phyloP scores from a whole-genome alignment of 2,329 filamentous ascomycete species.

The Cercospora sp. region DNA sequence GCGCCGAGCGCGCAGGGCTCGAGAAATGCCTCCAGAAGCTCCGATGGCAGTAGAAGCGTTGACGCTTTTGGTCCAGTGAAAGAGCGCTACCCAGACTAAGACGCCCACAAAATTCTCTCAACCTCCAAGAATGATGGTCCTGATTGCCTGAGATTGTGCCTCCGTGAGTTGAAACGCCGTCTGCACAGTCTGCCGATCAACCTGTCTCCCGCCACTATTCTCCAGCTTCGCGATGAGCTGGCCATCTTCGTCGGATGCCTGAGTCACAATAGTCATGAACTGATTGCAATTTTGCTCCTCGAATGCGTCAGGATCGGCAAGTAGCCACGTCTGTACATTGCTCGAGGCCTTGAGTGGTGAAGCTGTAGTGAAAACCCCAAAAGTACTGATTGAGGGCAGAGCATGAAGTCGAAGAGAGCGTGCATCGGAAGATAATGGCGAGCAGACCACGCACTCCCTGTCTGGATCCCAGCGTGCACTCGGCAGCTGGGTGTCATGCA shows the following conservation, averaged over 20 bases:
- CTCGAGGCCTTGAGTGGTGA: constrained; percentile 49
- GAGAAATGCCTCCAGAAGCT: not conserved
- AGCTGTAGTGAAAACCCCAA: constrained; percentile 70
- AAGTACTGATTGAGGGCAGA: constrained; percentile 74
- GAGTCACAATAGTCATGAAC: constrained; percentile 78
- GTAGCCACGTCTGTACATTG: constrained; percentile 60
- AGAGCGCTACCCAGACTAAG: not conserved
- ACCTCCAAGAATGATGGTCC: not conserved
- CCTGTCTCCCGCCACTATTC: constrained; percentile 75
- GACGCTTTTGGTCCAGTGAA: not conserved
- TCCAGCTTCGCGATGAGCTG: constrained; percentile 69
- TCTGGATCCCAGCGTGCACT: constrained; percentile 81
- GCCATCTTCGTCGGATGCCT: constrained; percentile 47
- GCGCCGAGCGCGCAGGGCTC: not conserved
- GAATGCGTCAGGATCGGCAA: constrained; percentile 85
- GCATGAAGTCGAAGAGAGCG: constrained; percentile 61
- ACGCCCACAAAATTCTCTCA: not conserved
- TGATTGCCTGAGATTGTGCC: constrained; percentile 62
- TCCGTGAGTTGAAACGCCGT: constrained; percentile 61
- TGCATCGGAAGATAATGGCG: constrained; percentile 57
- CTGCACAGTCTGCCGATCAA: constrained; percentile 64
- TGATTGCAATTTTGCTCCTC: constrained; percentile 86
- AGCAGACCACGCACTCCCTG: constrained; percentile 75
- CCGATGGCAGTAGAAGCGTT: not conserved
- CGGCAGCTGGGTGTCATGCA: constrained; percentile 76